Evolutionary conservation across 78 protist genomes (phyloP).

Genomic region (Dictyostelium firmibasis): DNA sequence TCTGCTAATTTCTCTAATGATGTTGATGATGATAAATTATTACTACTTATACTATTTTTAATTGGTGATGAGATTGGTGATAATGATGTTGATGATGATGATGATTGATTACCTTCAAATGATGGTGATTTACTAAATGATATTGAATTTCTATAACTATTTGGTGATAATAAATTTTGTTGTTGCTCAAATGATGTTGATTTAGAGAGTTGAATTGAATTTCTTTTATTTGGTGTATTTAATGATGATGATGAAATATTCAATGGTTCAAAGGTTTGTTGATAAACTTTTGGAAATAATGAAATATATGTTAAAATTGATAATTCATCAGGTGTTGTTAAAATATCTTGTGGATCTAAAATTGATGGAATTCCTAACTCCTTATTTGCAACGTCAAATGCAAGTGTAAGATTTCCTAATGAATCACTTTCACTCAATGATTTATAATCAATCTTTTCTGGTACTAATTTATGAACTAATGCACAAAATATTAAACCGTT

Average conservation of each 20-base stretch:
- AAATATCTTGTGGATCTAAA: slow-evolving; percentile 68
- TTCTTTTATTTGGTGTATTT: not conserved
- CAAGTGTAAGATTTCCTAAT: slow-evolving; percentile 14
- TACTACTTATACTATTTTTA: not conserved
- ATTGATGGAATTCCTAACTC: slow-evolving; percentile 59
- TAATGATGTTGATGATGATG: not conserved
- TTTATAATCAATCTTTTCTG: slow-evolving; percentile 18
- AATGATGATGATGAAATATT: not conserved
- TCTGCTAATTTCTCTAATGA: not conserved
- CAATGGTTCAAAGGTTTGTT: not conserved
- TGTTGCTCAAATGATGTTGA: slow-evolving; percentile 10
- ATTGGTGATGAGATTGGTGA: not conserved
- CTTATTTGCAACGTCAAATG: slow-evolving; percentile 61
- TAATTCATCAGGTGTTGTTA: slow-evolving; percentile 43
- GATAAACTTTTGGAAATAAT: slow-evolving; percentile 63
- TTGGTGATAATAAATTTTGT: not conserved
- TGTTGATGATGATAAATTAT: not conserved
- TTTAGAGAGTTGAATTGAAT: slow-evolving; percentile 7
- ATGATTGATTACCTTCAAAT: not conserved
- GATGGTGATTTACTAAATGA: not conserved
- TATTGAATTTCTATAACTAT: slow-evolving; percentile 1
- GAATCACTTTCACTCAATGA: not conserved
- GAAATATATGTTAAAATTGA: slow-evolving; percentile 73
- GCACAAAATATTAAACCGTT: slow-evolving; percentile 51
- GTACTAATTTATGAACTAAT: slow-evolving; percentile 45